Evolutionary conservation across 805 yeast genomes (phyloP).

Genomic region (Tetrapisispora phaffii): DNA sequence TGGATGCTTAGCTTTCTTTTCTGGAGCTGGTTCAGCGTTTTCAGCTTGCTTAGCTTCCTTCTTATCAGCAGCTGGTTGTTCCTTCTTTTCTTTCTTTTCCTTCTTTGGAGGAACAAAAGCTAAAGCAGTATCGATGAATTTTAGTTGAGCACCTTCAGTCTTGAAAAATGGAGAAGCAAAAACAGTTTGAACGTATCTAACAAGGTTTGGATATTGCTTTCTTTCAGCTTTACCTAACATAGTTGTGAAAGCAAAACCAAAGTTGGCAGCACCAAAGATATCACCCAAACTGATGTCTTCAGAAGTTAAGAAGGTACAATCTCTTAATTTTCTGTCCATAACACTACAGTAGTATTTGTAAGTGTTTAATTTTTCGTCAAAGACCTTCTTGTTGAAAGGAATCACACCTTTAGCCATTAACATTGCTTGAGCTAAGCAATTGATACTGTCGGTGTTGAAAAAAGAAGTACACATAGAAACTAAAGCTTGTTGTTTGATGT

Average conservation of each 20-base stretch:
- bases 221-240: constrained; percentile 60
- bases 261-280: constrained; percentile 7
- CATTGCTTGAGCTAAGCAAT: constrained; percentile 39
- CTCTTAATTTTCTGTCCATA: constrained; percentile 49
- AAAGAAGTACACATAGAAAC: constrained; percentile 71
- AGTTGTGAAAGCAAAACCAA: constrained; percentile 31
- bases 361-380: constrained; percentile 36
- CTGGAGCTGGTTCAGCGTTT: constrained; percentile 61
- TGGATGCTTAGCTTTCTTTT: constrained; percentile 85
- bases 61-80: constrained; percentile 26
- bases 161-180: constrained; percentile 38
- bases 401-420: constrained; percentile 46
- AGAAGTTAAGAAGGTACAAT: constrained; percentile 65
- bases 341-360: constrained; percentile 34
- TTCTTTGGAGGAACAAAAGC: constrained; percentile 58
- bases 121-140: constrained; percentile 40
- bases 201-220: constrained; percentile 47
- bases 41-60: constrained; percentile 50
- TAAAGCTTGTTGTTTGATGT: constrained; percentile 46
- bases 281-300: constrained; percentile 45
- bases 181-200: constrained; percentile 67
- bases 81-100: constrained; percentile 34
- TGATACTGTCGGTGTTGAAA: constrained; percentile 56
- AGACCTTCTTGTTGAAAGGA: constrained; percentile 73
- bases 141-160: constrained; percentile 32